Base-by-base conservation (phyloP, 345 rosid genomes). In the Psidium guajava region DNA sequence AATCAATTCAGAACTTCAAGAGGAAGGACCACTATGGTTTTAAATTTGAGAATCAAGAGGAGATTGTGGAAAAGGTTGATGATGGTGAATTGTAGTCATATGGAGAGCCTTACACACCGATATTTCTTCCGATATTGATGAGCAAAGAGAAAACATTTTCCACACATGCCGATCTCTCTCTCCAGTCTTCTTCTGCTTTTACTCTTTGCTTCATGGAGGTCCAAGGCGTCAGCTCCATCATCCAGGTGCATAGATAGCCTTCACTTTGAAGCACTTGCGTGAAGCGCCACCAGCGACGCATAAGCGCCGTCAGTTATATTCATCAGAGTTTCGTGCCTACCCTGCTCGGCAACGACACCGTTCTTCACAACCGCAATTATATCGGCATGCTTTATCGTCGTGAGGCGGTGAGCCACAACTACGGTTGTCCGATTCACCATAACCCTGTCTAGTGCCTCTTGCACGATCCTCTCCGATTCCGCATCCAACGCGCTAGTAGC, bases 401-500 rank as follows among this genome's bases (percentile, higher is more conserved):
- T 61, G 0, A 95, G 95, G 4, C 93, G 88, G 81, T 94, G 98
- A 83, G 98, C 96, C 5, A 95, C 95, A 22, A 94, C 91, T 1
- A 95, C 91, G 0, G 95, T 94, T 1, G 96, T 95, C 69, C 91
- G 86, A 57, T 91, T 87, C 85, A 91, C 90, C 95, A 91, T 95
- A 57, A 92, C 96, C n/a, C 89, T 87, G 83, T 95, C 98, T 54
- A 95, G 85, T 8, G 96, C 96, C 22, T 92, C 90, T 73, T 95
- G 95, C 4, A 93, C 96, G 22, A 94, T 83, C 12, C 93, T 88
- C 86, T 95, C 96, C 3, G 95, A 94, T 82, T 92, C 96, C 0
- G 94, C 95, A 7, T 95, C 98, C 5, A 95, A 64, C 4, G 98
- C 98, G 20, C 98, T 95, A 1, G 98, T 93, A 22, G 98, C 98